Conservation (phyloP, 2,329 filamentous ascomycete genomes). For the Gaeumannomyces sp. region DNA sequence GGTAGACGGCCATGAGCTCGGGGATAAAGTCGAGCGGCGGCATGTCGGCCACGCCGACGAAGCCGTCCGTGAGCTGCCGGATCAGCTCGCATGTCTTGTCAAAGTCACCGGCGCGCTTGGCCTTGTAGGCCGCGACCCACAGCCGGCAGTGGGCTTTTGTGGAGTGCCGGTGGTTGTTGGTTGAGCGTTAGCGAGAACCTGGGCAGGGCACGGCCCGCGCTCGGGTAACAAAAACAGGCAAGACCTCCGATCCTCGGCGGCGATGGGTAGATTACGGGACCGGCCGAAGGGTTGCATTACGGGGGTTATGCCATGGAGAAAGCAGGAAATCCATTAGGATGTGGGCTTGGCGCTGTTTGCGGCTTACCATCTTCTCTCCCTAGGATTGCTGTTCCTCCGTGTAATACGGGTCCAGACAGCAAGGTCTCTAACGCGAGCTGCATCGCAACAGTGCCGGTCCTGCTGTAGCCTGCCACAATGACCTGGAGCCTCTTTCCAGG, state of each 20-base stretch:
- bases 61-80: conserved; percentile 27
- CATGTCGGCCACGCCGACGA: conserved; percentile 33
- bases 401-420: conserved; percentile 41
- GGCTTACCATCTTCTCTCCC: conserved; percentile 28
- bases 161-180: neutral
- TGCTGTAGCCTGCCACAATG: conserved; percentile 36
- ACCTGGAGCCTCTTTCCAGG: conserved; percentile 30
- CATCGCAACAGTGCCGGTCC: conserved; percentile 46
- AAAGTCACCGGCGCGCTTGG: conserved; percentile 11
- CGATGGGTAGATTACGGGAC: neutral
- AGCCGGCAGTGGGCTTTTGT: conserved; percentile 8
- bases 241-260: neutral
- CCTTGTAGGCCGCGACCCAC: conserved; percentile 11
- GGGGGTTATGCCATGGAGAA: neutral
- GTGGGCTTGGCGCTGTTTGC: neutral
- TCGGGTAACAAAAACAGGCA: neutral
- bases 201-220: neutral
- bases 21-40: conserved; percentile 32
- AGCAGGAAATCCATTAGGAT: neutral
- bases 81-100: conserved; percentile 16
- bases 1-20: conserved; percentile 36
- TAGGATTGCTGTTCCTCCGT: conserved; percentile 37
- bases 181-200: neutral
- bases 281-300: neutral
- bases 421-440: conserved; percentile 39